Conservation (phyloP, 768 basidiomycete genomes). For the Clitopilus passeckerianus region DNA sequence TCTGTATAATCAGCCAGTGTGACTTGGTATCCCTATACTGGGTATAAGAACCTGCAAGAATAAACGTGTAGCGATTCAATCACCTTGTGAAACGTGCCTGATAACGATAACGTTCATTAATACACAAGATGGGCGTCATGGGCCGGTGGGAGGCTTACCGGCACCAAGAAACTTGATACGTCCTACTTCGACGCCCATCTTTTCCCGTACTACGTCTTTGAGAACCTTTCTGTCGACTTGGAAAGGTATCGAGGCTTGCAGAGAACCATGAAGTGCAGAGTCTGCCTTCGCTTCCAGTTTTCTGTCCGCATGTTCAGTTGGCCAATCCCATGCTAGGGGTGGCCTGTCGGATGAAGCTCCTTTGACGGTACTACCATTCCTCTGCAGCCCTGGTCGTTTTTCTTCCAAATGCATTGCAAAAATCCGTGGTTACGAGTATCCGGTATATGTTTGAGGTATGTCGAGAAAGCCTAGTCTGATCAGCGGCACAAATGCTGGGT, state of each 20-base stretch:
- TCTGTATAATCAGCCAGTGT: conserved; percentile 57
- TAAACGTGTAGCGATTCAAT: neutral
- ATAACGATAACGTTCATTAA: conserved; percentile 1
- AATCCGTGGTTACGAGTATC: neutral
- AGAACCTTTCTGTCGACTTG: conserved; percentile 71
- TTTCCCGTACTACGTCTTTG: conserved; percentile 74
- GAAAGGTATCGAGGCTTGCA: conserved; percentile 51
- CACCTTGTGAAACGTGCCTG: conserved; percentile 85
- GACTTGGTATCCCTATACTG: conserved; percentile 66
- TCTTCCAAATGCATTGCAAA: neutral
- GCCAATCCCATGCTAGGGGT: conserved; percentile 64
- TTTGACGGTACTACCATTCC: neutral
- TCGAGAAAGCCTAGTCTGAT: neutral
- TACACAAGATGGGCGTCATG: conserved; percentile 10
- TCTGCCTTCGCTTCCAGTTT: conserved; percentile 61
- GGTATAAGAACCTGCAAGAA: neutral
- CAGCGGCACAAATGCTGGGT: neutral
- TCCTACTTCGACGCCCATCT: conserved; percentile 59
- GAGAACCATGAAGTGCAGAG: conserved; percentile 39
- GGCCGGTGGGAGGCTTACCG: conserved; percentile 38
- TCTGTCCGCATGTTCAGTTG: conserved; percentile 66
- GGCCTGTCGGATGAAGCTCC: conserved; percentile 5
- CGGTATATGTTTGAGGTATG: neutral
- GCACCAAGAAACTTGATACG: conserved; percentile 71
- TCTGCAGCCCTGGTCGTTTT: neutral